Percentiles rank a stretch among this genome's conserved stretches.
These are phyloP conservation scores for Xylogone sp. DNA, from an alignment of 2,329 filamentous ascomycete genomes.

Conservation along the genomic window DNA sequence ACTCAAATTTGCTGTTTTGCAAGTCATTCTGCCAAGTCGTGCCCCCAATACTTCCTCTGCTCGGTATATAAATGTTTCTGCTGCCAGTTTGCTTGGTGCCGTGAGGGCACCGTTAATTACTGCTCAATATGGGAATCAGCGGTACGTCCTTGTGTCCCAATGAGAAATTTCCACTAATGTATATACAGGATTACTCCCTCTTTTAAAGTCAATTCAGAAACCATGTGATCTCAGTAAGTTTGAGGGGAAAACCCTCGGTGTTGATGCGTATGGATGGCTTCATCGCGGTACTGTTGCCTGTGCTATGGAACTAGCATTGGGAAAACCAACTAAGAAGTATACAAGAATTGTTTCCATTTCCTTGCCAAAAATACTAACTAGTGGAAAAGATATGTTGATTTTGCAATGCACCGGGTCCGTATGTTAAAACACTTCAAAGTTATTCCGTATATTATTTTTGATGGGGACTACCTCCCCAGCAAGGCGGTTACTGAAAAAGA, in stretches of 20 bases:
- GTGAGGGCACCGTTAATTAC: slow-evolving; percentile 7
- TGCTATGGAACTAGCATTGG: slow-evolving; percentile 84
- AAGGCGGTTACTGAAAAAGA: slow-evolving; percentile 84
- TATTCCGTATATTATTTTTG: slow-evolving; percentile 93
- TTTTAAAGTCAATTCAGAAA: slow-evolving; percentile 95
- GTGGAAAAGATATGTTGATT: slow-evolving; percentile 74
- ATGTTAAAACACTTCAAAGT: slow-evolving; percentile 95
- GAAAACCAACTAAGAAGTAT: slow-evolving; percentile 83
- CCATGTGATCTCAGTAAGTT: slow-evolving; percentile 84
- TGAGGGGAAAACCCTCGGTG: slow-evolving; percentile 81
- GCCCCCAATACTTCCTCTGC: neutral
- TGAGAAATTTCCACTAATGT: slow-evolving; percentile 16
- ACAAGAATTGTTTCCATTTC: slow-evolving; percentile 23
- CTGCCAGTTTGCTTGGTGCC: slow-evolving; percentile 15
- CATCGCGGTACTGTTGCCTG: slow-evolving; percentile 89
- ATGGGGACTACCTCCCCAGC: slow-evolving; percentile 91
- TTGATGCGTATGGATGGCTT: slow-evolving; percentile 97
- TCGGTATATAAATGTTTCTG: slow-evolving; percentile 13
- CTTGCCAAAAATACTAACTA: slow-evolving; percentile 11
- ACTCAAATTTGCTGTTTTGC: neutral
- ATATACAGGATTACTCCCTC: slow-evolving; percentile 70
- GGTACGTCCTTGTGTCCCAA: slow-evolving; percentile 6
- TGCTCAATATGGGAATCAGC: slow-evolving; percentile 26
- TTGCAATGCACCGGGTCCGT: slow-evolving; percentile 81
- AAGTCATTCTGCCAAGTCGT: neutral